A percentile compares a stretch with the other conserved stretches of the same genome.
phyloP scores from a whole-genome alignment of 2,329 filamentous ascomycete genomes.

The Pestalotiopsis fici region DNA sequence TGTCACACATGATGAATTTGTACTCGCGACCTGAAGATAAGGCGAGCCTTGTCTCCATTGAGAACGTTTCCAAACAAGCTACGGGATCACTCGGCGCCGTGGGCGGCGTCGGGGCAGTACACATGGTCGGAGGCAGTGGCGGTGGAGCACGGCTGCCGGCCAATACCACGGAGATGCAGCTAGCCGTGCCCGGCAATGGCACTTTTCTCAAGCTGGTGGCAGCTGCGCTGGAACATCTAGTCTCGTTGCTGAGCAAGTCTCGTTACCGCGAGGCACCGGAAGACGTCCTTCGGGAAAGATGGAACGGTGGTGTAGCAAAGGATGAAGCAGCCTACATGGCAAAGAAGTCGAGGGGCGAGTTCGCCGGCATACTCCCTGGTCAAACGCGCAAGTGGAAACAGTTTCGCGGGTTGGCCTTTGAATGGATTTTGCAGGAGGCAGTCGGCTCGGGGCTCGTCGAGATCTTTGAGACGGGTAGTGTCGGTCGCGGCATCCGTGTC shows the following conservation, averaged over 20 bases:
- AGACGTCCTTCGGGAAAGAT: slow-evolving; percentile 63
- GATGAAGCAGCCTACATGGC: slow-evolving; percentile 44
- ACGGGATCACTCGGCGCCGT: slow-evolving; percentile 71
- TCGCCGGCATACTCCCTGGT: slow-evolving; percentile 57
- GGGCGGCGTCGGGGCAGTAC: slow-evolving; percentile 66
- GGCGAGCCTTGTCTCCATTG: slow-evolving; percentile 60
- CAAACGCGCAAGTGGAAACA: slow-evolving; percentile 70
- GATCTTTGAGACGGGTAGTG: slow-evolving; percentile 72
- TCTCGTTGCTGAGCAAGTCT: slow-evolving; percentile 58
- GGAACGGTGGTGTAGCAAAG: slow-evolving; percentile 65
- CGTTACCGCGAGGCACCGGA: slow-evolving; percentile 65
- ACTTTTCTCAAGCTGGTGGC: slow-evolving; percentile 66
- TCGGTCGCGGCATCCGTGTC: slow-evolving; percentile 65
- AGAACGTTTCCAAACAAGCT: slow-evolving; percentile 63
- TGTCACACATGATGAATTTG: slow-evolving; percentile 37
- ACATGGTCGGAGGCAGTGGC: slow-evolving; percentile 60
- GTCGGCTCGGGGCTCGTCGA: slow-evolving; percentile 71
- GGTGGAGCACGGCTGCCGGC: slow-evolving; percentile 38
- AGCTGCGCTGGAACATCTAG: slow-evolving; percentile 61
- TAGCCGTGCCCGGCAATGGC: slow-evolving; percentile 69
- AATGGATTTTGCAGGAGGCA: slow-evolving; percentile 72
- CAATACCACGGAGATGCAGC: slow-evolving; percentile 42
- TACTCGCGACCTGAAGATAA: slow-evolving; percentile 53
- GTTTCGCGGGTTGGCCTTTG: slow-evolving; percentile 69
- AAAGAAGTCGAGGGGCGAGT: slow-evolving; percentile 57